phyloP scores from a whole-genome alignment of 148 eudicot species.

The Talinum fruticosum region DNA sequence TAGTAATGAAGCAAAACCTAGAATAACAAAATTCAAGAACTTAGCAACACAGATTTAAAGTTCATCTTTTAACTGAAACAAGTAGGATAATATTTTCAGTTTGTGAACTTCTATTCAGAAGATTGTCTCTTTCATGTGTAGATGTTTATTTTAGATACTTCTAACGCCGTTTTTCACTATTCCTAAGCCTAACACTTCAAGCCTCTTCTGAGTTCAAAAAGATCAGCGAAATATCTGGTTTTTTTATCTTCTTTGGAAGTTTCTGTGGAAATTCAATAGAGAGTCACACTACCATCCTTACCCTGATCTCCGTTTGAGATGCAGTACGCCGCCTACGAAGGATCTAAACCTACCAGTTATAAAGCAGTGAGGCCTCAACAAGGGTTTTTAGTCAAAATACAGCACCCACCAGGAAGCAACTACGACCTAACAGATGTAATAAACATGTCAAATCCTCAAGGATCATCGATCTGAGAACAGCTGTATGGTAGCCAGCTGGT shows the following conservation, averaged over 20 bases:
- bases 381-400: neutral
- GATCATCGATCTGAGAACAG: too few species aligned
- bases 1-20: constrained; percentile 30
- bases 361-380: neutral
- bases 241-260: neutral
- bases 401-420: neutral
- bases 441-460: neutral
- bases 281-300: neutral
- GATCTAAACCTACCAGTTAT: neutral
- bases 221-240: neutral
- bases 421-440: neutral
- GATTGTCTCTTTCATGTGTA: neutral
- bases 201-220: neutral
- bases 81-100: neutral
- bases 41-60: neutral
- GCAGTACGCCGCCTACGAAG: neutral
- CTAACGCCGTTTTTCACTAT: neutral
- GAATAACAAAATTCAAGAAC: neutral
- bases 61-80: neutral
- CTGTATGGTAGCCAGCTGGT: neutral
- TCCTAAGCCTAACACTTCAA: neutral
- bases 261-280: neutral
- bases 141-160: neutral
- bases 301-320: neutral
- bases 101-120: neutral